A percentile compares a stretch with the other conserved stretches of the same genome.
Conservation (phyloP, 139 green algal genomes). For the Raphidocelis subcapitata region DNA sequence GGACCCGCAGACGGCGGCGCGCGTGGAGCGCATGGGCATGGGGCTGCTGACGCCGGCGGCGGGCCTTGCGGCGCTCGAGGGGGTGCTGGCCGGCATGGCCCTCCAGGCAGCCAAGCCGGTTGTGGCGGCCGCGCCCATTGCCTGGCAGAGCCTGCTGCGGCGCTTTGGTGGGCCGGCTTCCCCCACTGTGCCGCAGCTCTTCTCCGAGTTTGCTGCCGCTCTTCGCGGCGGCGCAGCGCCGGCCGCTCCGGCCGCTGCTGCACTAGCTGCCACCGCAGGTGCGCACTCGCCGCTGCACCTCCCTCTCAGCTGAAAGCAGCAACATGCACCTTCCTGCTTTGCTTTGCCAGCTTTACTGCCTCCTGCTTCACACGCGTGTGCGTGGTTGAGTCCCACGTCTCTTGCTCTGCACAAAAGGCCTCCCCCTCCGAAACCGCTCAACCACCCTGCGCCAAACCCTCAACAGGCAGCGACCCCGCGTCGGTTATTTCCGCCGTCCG, state of each 20-base stretch:
- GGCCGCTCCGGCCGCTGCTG: no score
- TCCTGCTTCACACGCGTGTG: no score
- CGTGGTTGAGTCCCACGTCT: conserved; percentile 11
- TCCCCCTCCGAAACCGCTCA: no score
- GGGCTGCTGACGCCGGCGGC: conserved; percentile 36
- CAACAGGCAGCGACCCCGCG: not conserved
- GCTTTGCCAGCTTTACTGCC: no score
- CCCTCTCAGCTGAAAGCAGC: no score
- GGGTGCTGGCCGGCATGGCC: conserved; percentile 9
- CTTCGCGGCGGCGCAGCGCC: no score
- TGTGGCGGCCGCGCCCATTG: conserved; percentile 42
- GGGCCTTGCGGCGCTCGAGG: conserved; percentile 48
- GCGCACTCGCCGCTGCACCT: no score
- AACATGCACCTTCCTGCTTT: no score
- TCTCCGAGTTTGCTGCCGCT: not conserved
- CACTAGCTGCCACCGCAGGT: no score
- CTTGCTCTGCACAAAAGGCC: no score
- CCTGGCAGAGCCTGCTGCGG: conserved; percentile 42
- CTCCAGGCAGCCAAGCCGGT: not conserved
- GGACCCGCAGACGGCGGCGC: conserved; percentile 50
- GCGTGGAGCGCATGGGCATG: conserved; percentile 78
- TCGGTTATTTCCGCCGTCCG: conserved; percentile 38
- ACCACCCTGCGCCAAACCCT: no score
- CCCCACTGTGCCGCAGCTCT: not conserved
- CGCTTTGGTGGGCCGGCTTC: conserved; percentile 12